Base-by-base conservation (phyloP, 2,329 filamentous ascomycete species). In the Nigrospora oryzae region DNA sequence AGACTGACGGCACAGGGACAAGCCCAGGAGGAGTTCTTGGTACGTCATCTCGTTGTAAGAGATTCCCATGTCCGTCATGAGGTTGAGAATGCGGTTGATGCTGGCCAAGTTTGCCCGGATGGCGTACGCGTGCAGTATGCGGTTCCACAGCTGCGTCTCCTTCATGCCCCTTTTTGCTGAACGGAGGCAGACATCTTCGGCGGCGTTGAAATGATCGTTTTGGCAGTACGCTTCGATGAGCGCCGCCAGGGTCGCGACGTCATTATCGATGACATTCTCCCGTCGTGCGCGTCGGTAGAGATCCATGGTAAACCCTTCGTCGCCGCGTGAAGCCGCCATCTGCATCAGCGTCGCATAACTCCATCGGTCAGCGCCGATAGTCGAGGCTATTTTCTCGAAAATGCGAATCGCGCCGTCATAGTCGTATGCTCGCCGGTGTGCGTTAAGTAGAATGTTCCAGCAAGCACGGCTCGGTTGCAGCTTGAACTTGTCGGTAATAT, bases 381-480 rank as follows among this genome's bases (percentile, higher is more conserved):
- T 66, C 56, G 49, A 60, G 54, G 53, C 71, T 50, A 93, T 73
- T 11, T 73, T 64, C 15, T 81, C 71, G 54, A 94, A 89, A 40
- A 74, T 72, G 7, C 69, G 59, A 46, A 87, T 66, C 12, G 83
- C 84, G 6, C 78, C 77, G n/a, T 79, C 69, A 37, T 86, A 74
- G 57, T 93, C 80, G 40, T 79, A 73, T 1, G 76, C 75, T 52
- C 79, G 80, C 15, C 74, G 73, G 62, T 89, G 77, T 3, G 84
- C 83, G 55, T 83, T 79, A 38, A 97, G 69, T 28, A 95, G 63
- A 17, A 83, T 81, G 57, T 95, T 95, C 83, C 85, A 95, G 50
- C 76, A 79, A 33, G 70, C 60, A 1, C 74, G 61, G 50, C 80
- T 77, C 7, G 83, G 83, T 36, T 67, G 52, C 14, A 84, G 53